A percentile compares a stretch with the other conserved stretches of the same genome.
Evolutionary conservation across 208 protist genomes (phyloP).

Genomic region (Angomonas ambiguus): DNA sequence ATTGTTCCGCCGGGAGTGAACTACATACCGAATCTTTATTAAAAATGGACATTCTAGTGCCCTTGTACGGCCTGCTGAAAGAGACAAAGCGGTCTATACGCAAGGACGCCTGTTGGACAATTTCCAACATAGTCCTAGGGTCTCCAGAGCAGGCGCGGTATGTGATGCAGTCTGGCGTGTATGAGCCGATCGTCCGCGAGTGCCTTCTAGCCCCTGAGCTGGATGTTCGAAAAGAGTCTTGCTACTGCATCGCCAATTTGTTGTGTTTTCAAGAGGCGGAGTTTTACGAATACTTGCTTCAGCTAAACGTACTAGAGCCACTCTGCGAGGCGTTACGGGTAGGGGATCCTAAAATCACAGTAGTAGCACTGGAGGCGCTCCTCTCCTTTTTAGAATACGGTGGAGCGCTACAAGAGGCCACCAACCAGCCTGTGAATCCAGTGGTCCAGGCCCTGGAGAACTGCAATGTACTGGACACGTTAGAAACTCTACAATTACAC

Average conservation of each 20-base stretch:
- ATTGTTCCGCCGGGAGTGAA: constrained; percentile 98
- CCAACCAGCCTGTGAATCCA: constrained; percentile 41
- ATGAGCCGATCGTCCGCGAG: constrained; percentile 85
- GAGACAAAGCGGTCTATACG: constrained; percentile 86
- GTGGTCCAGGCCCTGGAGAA: constrained; percentile 86
- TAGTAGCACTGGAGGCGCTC: constrained; percentile 95
- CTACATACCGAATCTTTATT: constrained; percentile 95
- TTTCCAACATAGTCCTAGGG: constrained; percentile 99
- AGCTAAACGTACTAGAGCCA: constrained; percentile 84
- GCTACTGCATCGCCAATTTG: constrained; percentile 97
- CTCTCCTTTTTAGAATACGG: constrained; percentile 92
- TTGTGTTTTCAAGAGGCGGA: constrained; percentile 86
- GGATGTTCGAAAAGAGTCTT: constrained; percentile 97
- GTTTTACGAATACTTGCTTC: constrained; percentile 91
- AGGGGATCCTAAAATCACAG: constrained; percentile 91
- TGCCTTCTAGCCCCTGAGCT: constrained; percentile 87
- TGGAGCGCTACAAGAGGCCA: constrained; percentile 42
- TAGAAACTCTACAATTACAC: constrained; percentile 95
- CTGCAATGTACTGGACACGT: constrained; percentile 90
- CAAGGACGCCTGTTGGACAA: constrained; percentile 99
- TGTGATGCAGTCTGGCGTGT: constrained; percentile 88
- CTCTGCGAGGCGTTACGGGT: constrained; percentile 91
- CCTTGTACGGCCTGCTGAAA: constrained; percentile 77
- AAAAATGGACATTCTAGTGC: constrained; percentile 82
- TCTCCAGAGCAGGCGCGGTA: constrained; percentile 92